These are phyloP conservation scores for Choiromyces venosus DNA, from an alignment of 495 filamentous ascomycete genomes.

Conservation along the genomic window DNA sequence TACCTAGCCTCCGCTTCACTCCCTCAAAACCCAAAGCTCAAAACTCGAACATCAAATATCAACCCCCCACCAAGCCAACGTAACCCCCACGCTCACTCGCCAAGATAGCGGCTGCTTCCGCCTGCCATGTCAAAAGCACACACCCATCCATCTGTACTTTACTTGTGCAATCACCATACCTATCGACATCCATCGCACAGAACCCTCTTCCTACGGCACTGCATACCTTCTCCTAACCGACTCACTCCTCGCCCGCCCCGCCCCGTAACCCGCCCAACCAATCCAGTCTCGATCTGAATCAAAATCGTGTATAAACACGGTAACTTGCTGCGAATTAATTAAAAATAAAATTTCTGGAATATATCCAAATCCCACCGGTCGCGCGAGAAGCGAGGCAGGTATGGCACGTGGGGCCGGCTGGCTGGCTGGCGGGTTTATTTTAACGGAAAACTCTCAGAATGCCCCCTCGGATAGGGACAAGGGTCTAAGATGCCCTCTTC, in stretches of 20 bases:
- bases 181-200: too few species aligned
- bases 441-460: too few species aligned
- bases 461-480: too few species aligned
- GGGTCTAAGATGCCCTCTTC: too few species aligned
- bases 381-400: not conserved
- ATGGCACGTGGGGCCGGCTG: not conserved
- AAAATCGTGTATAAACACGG: not conserved
- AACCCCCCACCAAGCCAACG: not conserved
- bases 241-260: not conserved
- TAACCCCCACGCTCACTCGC: not conserved
- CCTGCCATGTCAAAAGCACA: too few species aligned
- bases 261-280: too few species aligned
- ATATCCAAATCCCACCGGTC: not conserved
- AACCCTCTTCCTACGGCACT: not conserved
- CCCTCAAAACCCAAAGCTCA: too few species aligned
- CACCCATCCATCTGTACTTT: not conserved
- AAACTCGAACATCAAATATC: too few species aligned
- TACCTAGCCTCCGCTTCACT: not conserved
- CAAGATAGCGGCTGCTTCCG: not conserved
- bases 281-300: not conserved
- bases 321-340: not conserved
- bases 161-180: not conserved
- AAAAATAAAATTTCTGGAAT: not conserved
- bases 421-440: too few species aligned
- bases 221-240: too few species aligned